A percentile compares a stretch with the other conserved stretches of the same genome.
phyloP scores from a whole-genome alignment of 2,329 filamentous ascomycete genomes.

The Aspergillus sp. region DNA sequence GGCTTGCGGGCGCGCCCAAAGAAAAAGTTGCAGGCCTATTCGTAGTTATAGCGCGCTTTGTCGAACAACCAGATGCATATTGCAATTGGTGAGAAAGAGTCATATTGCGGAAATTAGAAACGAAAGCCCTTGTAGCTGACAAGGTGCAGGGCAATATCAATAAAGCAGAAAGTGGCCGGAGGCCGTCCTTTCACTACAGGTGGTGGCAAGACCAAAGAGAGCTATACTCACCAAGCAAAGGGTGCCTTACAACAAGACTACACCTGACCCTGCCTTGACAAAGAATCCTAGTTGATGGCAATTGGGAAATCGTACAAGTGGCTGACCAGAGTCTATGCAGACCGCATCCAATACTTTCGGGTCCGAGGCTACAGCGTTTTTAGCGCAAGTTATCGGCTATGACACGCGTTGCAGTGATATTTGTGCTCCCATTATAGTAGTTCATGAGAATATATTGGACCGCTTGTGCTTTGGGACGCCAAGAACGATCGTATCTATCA shows the following conservation, averaged over 20 bases:
- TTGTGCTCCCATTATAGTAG: slow-evolving; percentile 1
- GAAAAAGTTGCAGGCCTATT: not conserved
- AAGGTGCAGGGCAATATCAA: not conserved
- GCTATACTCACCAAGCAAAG: not conserved
- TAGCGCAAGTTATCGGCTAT: not conserved
- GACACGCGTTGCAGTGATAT: slow-evolving; percentile 6
- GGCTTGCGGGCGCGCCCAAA: not conserved
- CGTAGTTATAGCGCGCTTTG: not conserved
- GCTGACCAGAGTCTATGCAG: not conserved
- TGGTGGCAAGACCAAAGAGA: not conserved
- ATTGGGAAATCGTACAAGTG: not conserved
- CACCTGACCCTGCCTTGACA: not conserved
- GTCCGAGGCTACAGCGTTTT: not conserved
- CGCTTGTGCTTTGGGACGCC: not conserved
- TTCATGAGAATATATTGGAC: not conserved
- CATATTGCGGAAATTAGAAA: not conserved
- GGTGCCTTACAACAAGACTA: not conserved
- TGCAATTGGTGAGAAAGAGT: not conserved
- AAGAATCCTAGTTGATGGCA: no score
- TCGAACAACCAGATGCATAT: not conserved
- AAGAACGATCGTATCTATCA: not conserved
- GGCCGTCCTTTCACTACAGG: not conserved
- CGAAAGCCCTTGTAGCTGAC: not conserved
- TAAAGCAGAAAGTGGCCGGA: not conserved
- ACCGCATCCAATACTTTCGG: slow-evolving; percentile 4